These are phyloP conservation scores for Senna tora DNA, from an alignment of 306 rosid genomes.

Conservation along the genomic window DNA sequence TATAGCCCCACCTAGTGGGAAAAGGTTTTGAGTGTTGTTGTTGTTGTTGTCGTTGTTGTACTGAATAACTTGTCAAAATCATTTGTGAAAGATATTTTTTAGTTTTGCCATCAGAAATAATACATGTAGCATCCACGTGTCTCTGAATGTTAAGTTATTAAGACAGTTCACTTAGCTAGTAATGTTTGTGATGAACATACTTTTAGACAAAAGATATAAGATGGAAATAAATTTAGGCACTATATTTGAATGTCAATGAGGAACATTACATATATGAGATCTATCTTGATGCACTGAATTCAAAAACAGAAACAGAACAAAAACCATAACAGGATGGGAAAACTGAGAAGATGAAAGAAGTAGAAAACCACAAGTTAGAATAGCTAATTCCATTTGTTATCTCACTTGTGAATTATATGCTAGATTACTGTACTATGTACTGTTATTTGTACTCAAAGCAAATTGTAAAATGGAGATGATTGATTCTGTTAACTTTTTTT, in stretches of 20 bases:
- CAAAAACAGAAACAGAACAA: constrained; percentile 7
- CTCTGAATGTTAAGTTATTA: no score
- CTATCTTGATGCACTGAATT: constrained; percentile 15
- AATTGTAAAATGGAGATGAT: constrained; percentile 33
- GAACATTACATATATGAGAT: neutral
- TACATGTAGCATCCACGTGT: no score
- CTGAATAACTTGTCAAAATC: no score
- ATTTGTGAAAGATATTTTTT: no score
- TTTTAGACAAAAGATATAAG: neutral
- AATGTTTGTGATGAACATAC: neutral
- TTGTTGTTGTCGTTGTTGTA: no score
- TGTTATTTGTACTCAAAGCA: constrained; percentile 29
- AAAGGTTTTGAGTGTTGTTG: no score
- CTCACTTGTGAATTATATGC: constrained; percentile 10
- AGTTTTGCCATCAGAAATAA: no score
- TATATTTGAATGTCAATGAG: constrained; percentile 9
- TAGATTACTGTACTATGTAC: constrained; percentile 4
- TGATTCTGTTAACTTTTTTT: constrained; percentile 49
- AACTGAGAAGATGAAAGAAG: neutral
- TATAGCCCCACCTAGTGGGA: no score
- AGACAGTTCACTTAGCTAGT: no score
- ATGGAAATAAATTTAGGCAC: neutral
- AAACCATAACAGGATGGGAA: neutral
- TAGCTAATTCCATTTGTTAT: constrained; percentile 4
- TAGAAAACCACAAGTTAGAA: constrained; percentile 16